Evolutionary conservation across 2,329 filamentous ascomycete genomes (phyloP).

Genomic region (Fusarium mundagurra): DNA sequence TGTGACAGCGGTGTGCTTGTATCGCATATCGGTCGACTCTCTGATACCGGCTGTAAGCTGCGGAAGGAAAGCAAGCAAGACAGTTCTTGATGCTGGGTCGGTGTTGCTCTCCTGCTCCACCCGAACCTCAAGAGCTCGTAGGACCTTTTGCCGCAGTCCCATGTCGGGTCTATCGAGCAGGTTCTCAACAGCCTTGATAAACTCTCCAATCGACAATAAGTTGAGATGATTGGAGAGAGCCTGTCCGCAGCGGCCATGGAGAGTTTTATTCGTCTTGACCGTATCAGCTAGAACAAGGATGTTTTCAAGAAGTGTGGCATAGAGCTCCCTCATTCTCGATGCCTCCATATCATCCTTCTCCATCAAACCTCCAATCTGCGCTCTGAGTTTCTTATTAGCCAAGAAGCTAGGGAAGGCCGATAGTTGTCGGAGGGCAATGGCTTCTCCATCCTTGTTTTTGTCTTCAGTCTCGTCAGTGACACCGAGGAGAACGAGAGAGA

Average conservation of each 20-base stretch:
- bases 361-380: slow-evolving; percentile 65
- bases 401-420: slow-evolving; percentile 67
- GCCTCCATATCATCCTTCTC: slow-evolving; percentile 72
- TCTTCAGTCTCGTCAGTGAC: slow-evolving; percentile 58
- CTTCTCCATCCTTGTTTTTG: slow-evolving; percentile 61
- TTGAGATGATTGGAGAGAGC: slow-evolving; percentile 83
- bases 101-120: slow-evolving; percentile 77
- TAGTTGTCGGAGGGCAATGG: slow-evolving; percentile 64
- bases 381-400: slow-evolving; percentile 65
- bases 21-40: slow-evolving; percentile 74
- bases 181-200: slow-evolving; percentile 86
- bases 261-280: slow-evolving; percentile 64
- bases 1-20: slow-evolving; percentile 86
- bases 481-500: slow-evolving; percentile 78
- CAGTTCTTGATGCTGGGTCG: slow-evolving; percentile 73
- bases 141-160: slow-evolving; percentile 80
- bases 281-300: slow-evolving; percentile 73
- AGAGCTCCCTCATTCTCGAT: slow-evolving; percentile 73
- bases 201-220: slow-evolving; percentile 85
- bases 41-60: slow-evolving; percentile 81
- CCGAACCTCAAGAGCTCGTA: slow-evolving; percentile 82
- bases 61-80: slow-evolving; percentile 81
- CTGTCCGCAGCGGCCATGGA: slow-evolving; percentile 71
- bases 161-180: slow-evolving; percentile 81
- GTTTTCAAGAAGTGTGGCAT: slow-evolving; percentile 73